A percentile compares a stretch with the other conserved stretches of the same genome.
Conservation (phyloP, 768 basidiomycete genomes). For the Erythrobasidium yunnanense region DNA sequence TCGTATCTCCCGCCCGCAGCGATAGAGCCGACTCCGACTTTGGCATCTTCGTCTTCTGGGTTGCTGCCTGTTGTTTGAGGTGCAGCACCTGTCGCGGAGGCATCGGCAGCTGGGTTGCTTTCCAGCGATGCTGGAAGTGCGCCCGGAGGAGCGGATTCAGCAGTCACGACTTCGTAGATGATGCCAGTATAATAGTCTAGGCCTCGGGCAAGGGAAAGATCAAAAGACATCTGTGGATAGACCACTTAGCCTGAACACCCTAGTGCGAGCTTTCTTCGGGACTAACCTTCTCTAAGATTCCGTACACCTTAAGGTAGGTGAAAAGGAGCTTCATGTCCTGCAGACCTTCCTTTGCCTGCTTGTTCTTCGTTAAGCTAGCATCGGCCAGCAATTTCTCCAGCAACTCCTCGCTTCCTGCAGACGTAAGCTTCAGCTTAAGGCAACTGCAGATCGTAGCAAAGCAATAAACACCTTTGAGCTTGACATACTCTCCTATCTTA, state of each 20-base stretch:
- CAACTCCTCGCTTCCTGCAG: constrained; percentile 69
- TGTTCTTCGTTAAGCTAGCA: constrained; percentile 54
- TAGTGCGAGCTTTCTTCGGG: background rate
- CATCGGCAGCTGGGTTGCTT: constrained; percentile 38
- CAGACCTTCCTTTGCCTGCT: constrained; percentile 67
- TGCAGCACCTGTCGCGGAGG: constrained; percentile 28
- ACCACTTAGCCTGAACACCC: background rate
- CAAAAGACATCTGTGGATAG: constrained; percentile 70
- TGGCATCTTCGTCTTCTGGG: constrained; percentile 81
- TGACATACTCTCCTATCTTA: constrained; percentile 92
- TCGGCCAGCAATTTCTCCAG: constrained; percentile 62
- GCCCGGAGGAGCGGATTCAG: constrained; percentile 82
- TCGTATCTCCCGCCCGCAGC: constrained; percentile 98
- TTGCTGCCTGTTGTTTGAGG: constrained; percentile 45
- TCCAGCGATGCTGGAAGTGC: constrained; percentile 47
- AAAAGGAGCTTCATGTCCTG: constrained; percentile 79
- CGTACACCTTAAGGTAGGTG: constrained; percentile 66
- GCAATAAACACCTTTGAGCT: constrained; percentile 60
- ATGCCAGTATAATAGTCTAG: constrained; percentile 98
- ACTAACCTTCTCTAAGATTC: constrained; percentile 62
- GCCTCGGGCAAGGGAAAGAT: constrained; percentile 91
- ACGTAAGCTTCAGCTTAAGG: background rate
- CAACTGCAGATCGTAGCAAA: constrained; percentile 21
- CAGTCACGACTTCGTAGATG: constrained; percentile 91
- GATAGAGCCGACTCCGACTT: constrained; percentile 94